phyloP scores from a whole-genome alignment of 192 early-diverging fungal genomes.

The Geranomyces variabilis region DNA sequence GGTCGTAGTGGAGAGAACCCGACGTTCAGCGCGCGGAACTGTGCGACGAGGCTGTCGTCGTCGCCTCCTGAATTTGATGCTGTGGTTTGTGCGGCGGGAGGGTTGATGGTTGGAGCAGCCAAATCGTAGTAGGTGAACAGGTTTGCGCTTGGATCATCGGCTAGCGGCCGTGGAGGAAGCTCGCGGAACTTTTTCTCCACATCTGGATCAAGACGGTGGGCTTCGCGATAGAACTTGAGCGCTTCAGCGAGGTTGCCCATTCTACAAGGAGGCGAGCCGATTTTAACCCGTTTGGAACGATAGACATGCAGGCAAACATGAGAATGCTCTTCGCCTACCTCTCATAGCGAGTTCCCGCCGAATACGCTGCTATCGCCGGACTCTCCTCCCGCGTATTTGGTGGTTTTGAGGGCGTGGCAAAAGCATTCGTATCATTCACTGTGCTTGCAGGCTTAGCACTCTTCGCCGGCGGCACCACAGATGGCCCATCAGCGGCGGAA shows the following conservation, averaged over 20 bases:
- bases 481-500: not conserved
- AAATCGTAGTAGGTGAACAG: slow-evolving; percentile 33
- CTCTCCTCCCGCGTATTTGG: too few species aligned
- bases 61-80: not conserved
- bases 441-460: not conserved
- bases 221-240: slow-evolving; percentile 18
- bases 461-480: not conserved
- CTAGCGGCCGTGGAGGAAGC: slow-evolving; percentile 1
- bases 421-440: not conserved
- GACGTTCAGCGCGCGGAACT: slow-evolving; percentile 1
- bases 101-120: not conserved
- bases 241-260: slow-evolving; percentile 34
- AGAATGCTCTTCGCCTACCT: too few species aligned
- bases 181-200: slow-evolving; percentile 26
- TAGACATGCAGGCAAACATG: too few species aligned
- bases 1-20: not conserved
- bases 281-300: too few species aligned
- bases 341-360: slow-evolving; percentile 1
- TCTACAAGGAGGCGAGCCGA: slow-evolving; percentile 5
- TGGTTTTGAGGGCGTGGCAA: not conserved
- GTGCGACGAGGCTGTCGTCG: slow-evolving; percentile 3
- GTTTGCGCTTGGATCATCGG: slow-evolving; percentile 14
- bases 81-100: not conserved
- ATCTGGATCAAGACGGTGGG: slow-evolving; percentile 16
- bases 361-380: slow-evolving; percentile 4